A percentile compares a stretch with the other conserved stretches of the same genome.
phyloP scores from a whole-genome alignment of 176 grass and related monocot species.

The Musa schizocarpa region DNA sequence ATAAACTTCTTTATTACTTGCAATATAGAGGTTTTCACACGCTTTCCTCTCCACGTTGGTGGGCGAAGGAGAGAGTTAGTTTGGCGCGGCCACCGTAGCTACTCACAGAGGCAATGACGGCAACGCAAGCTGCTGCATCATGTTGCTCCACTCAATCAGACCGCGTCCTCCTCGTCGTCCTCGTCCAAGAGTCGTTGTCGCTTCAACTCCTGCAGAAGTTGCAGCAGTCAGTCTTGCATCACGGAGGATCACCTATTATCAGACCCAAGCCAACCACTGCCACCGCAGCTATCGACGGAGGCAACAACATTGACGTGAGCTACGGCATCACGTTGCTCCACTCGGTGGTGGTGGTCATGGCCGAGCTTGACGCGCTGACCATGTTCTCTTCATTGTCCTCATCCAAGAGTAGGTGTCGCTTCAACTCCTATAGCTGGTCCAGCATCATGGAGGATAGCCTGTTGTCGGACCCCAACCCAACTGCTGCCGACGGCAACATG shows the following conservation, averaged over 20 bases:
- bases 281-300: neutral
- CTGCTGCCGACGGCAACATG: too few relatives aligned
- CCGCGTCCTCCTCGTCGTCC: slow-evolving; percentile 12
- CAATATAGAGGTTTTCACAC: too few relatives aligned
- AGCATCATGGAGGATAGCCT: too few relatives aligned
- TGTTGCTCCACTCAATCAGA: slow-evolving; percentile 67
- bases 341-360: slow-evolving; percentile 51
- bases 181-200: slow-evolving; percentile 44
- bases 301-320: slow-evolving; percentile 25
- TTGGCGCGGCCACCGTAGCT: too few relatives aligned
- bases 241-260: too few relatives aligned
- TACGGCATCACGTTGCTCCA: slow-evolving; percentile 62
- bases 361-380: slow-evolving; percentile 47
- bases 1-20: too few relatives aligned
- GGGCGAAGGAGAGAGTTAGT: too few relatives aligned
- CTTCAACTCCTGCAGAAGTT: too few relatives aligned
- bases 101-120: neutral
- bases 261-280: neutral
- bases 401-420: slow-evolving; percentile 36
- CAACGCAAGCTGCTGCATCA: slow-evolving; percentile 50
- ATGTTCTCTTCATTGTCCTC: slow-evolving; percentile 24
- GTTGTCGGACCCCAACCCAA: too few relatives aligned
- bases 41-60: too few relatives aligned
- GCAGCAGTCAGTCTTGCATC: too few relatives aligned
- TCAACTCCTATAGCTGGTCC: too few relatives aligned